These are phyloP conservation scores for Heterobasidion irregulare DNA, from an alignment of 1,284 basidiomycete species.

Conservation along the genomic window DNA sequence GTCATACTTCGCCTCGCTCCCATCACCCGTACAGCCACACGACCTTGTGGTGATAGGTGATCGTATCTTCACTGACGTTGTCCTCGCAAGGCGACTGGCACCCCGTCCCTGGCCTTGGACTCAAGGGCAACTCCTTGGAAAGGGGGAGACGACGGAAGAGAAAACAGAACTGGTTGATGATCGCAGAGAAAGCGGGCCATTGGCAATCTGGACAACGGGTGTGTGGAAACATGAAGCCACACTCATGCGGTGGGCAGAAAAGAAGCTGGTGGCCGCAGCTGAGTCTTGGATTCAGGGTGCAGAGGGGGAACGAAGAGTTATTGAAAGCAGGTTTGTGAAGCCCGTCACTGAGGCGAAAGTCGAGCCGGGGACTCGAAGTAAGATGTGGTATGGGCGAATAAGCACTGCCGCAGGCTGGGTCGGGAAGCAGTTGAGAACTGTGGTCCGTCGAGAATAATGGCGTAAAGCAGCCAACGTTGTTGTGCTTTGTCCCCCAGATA, in stretches of 20 bases:
- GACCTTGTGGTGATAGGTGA: conserved; percentile 84
- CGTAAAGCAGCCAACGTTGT: no score
- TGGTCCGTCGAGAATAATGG: no score
- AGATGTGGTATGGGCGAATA: background rate
- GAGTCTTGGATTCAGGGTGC: conserved; percentile 22
- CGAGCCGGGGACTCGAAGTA: background rate
- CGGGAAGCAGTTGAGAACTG: background rate
- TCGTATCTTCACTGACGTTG: conserved; percentile 84
- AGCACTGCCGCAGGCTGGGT: background rate
- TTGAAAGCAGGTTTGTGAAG: conserved; percentile 3
- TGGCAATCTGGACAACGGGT: conserved; percentile 60
- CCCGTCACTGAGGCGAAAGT: background rate
- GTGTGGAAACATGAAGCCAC: conserved; percentile 61
- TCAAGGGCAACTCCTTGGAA: background rate
- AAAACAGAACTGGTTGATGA: background rate
- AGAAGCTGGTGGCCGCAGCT: conserved; percentile 35
- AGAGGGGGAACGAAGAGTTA: background rate
- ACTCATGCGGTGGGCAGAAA: conserved; percentile 51
- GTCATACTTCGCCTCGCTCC: conserved; percentile 53
- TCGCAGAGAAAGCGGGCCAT: conserved; percentile 28
- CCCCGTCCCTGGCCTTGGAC: conserved; percentile 11
- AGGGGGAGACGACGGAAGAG: background rate
- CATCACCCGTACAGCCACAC: conserved; percentile 40
- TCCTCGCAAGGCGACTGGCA: conserved; percentile 74
- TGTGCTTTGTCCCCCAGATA: no score